Evolutionary conservation across 768 basidiomycete species (phyloP), one percentile per base, ranked within the genome.

Genomic region (Psilocybe subaeruginosa): DNA sequence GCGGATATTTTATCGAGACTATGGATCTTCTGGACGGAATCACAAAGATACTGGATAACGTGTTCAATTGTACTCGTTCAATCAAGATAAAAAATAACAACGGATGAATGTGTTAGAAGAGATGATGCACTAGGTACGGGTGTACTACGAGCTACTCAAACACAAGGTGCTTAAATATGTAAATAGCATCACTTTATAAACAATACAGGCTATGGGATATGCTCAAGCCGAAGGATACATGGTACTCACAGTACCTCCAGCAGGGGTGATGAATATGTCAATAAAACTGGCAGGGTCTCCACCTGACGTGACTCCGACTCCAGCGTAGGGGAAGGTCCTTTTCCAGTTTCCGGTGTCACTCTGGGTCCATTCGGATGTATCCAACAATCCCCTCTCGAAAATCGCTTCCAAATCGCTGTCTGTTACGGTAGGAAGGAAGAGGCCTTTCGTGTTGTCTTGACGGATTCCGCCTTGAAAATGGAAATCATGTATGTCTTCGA

Each of bases 211-310:
- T 23, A 23, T 23, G 23, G 33, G 11, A 7, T 35, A 35, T 35
- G 7, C 33, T 62, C 67, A 51, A 70, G 67, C 8, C 63, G 41
- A 30, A 39, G 69, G 49, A 19, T 51, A 56, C 55, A 56, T 56
- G 9, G 55, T 47, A 29, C 12, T 48, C n/a, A 56, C 55, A 9
- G 46, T 47, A 27, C 55, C 55, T 31, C 55, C 55, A 33, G 29
- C 31, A 8, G 43, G 55, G 7, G 55, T 56, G 29, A 56, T 56
- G n/a, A 45, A 47, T 8, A 56, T 46, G 8, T 45, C 46, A 3
- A 56, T 47, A 29, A 12, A 23, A 29, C 8, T 46, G 3, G 55
- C 31, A 14, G 23, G 8, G 7, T n/a, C 14, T 5, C 55, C 55
- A 12, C 17, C 30, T 3, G 43, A 46, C 7, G 41, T 47, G 16